Evolutionary conservation across 108 stramenopile genomes (phyloP), one percentile per base, ranked within the genome.

Genomic region (Cyclostephanos tholiformis): DNA sequence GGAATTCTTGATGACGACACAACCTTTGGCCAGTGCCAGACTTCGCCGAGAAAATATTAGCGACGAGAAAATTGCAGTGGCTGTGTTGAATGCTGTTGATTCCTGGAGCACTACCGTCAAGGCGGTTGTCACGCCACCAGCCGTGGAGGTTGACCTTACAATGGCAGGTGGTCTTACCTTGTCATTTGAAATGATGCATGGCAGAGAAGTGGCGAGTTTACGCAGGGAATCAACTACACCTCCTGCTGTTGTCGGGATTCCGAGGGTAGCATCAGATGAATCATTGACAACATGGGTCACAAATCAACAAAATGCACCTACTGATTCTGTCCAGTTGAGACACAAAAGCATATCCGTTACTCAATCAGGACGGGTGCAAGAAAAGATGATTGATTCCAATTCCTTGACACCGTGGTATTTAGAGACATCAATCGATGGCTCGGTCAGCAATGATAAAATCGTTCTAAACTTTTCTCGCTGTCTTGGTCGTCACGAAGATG

Each of bases 71-170:
- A 90, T 95, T 74, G 77, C 85, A 11, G 55, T 90, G 36, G 94
- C 94, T 12, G 67, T 77, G 2, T 58, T 91, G 55, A 82, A 88
- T 50, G 78, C 84, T 3, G 71, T 88, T 27, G 89, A 90, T n/a
- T 48, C 79, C 32, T 95, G 90, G 86, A 86, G 79, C 78, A 64
- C 69, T 12, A 81, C 88, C 53, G 48, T 87, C 30, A 84, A 91
- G 60, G 64, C 84, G n/a, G 89, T 95, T n/a, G 89, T 81, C 22
- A 92, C 91, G 9, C 89, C 89, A 48, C 89, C 94, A 30, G 91
- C 91, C 1, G 63, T 93, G 20, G 84, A 88, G 38, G 83, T 95
- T 27, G 91, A 95, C 75, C 35, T 95, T 26, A 95, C 90, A 8
- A 56, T 93, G 52, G 88, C 91, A 8, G 94, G 94, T 41, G 94